Evolutionary conservation across 164 flowering plant genomes (phyloP).

Genomic region (Malania oleifera): DNA sequence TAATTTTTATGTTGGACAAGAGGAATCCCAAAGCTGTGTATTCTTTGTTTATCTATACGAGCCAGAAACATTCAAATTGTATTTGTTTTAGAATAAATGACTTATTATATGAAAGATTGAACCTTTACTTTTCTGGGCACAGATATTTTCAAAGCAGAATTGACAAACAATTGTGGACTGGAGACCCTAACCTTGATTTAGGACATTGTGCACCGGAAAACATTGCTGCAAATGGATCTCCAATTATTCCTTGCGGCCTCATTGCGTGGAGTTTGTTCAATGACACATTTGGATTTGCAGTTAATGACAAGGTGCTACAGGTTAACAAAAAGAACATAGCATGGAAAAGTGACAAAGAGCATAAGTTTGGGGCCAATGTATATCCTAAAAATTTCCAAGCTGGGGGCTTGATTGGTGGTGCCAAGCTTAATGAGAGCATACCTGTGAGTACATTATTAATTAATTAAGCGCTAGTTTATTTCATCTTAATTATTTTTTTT

Average conservation of each 20-base stretch:
- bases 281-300: constrained; percentile 64
- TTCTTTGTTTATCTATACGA: no score
- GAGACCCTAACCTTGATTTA: constrained; percentile 22
- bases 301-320: constrained; percentile 24
- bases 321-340: constrained; percentile 74
- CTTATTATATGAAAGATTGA: no score
- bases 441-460: constrained; percentile 43
- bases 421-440: constrained; percentile 57
- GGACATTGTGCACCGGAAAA: constrained; percentile 54
- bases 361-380: constrained; percentile 71
- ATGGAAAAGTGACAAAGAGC: constrained; percentile 74
- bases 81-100: no score
- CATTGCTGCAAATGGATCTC: constrained; percentile 6
- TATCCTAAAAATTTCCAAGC: constrained; percentile 84
- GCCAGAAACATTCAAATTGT: no score
- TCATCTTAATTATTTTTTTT: background rate
- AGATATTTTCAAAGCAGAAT: constrained; percentile 82
- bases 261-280: constrained; percentile 90
- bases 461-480: background rate
- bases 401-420: constrained; percentile 70
- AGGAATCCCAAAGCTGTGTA: no score
- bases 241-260: constrained; percentile 88
- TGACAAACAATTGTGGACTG: constrained; percentile 57
- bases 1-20: no score
- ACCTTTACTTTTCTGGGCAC: background rate